These are phyloP conservation scores for Dipodascus geniculatus DNA, from an alignment of 805 yeast genomes.

Conservation along the genomic window DNA sequence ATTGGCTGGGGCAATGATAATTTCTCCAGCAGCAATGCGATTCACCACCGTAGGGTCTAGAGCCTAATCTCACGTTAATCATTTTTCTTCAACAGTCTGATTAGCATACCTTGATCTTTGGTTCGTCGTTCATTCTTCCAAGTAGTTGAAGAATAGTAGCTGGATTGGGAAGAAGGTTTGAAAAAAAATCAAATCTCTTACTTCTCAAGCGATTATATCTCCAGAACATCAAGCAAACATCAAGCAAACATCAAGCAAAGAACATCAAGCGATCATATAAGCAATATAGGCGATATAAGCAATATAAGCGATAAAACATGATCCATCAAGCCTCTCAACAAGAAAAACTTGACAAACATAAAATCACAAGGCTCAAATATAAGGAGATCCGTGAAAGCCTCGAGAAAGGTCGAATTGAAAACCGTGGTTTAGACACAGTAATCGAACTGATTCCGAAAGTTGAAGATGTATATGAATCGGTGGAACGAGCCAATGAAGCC, in stretches of 20 bases:
- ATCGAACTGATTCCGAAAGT: neutral
- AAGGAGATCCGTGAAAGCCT: neutral
- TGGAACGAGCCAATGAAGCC: slow-evolving; percentile 1
- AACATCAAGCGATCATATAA: no score
- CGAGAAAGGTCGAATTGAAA: neutral
- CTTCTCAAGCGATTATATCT: neutral
- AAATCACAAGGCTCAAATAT: neutral
- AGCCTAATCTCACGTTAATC: no score
- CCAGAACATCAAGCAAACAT: no score
- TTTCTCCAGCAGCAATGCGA: slow-evolving; percentile 94
- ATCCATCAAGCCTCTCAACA: neutral
- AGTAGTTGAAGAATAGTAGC: neutral
- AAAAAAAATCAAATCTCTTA: no score
- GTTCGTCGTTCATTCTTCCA: neutral
- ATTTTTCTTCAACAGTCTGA: no score
- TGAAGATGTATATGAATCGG: neutral
- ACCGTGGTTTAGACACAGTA: neutral
- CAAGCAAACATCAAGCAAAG: no score
- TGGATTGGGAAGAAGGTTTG: neutral
- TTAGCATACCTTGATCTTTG: neutral
- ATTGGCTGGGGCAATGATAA: slow-evolving; percentile 85
- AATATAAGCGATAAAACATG: no score
- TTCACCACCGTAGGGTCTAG: slow-evolving; percentile 69
- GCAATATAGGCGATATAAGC: no score
- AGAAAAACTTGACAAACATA: neutral